Evolutionary conservation across 768 basidiomycete genomes (phyloP).

Genomic region (Pholiota microspora): DNA sequence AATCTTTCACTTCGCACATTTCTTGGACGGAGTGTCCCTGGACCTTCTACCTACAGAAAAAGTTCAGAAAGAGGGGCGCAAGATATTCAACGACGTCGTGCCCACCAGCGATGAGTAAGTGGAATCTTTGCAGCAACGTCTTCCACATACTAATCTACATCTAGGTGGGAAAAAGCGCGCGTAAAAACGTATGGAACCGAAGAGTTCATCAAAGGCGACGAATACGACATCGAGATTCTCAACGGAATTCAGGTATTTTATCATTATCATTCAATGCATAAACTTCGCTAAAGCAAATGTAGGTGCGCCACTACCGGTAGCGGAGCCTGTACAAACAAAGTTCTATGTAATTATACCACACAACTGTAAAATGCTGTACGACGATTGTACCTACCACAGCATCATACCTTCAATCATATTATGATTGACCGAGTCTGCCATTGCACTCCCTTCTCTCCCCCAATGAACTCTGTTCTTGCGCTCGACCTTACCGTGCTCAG

Average conservation of each 20-base stretch:
- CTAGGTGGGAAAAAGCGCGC: conserved; percentile 30
- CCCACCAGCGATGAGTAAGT: conserved; percentile 30
- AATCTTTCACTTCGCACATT: conserved; percentile 34
- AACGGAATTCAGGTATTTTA: conserved; percentile 26
- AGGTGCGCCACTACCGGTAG: conserved; percentile 9
- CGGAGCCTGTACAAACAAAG: too few species aligned
- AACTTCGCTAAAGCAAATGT: neutral
- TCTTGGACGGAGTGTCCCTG: conserved; percentile 24
- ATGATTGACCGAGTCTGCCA: too few species aligned
- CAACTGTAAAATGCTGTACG: too few species aligned
- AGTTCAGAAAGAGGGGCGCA: conserved; percentile 26
- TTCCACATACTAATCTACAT: neutral
- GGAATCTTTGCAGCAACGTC: neutral
- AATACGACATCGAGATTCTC: conserved; percentile 32
- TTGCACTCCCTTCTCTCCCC: too few species aligned
- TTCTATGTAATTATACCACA: too few species aligned
- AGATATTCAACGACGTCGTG: conserved; percentile 25
- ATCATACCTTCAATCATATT: too few species aligned
- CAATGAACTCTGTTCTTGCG: too few species aligned
- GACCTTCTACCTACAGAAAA: conserved; percentile 29
- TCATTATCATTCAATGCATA: neutral
- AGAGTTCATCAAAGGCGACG: conserved; percentile 30
- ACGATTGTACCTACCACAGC: too few species aligned
- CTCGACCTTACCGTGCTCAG: too few species aligned
- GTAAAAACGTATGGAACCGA: conserved; percentile 31